Conservation (phyloP, 164 flowering plant species). For the Umbellularia californica region DNA sequence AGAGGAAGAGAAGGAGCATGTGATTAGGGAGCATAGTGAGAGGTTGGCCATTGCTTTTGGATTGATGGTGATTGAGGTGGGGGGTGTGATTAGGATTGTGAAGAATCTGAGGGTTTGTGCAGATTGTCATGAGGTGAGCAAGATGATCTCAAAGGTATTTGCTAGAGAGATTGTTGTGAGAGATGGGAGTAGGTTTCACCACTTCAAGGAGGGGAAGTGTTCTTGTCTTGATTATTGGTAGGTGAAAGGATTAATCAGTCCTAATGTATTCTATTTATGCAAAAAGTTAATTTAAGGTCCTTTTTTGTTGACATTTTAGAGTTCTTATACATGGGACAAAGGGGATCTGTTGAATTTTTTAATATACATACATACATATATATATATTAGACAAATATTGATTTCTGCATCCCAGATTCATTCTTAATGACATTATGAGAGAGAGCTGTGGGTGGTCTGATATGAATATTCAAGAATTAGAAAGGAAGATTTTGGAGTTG, state of each 20-base stretch:
- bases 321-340: no score
- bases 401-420: no score
- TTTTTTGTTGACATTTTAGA: no score
- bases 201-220: conserved; percentile 44
- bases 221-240: conserved; percentile 60
- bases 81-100: conserved; percentile 43
- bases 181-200: conserved; percentile 58
- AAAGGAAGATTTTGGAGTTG: no score
- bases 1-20: conserved; percentile 53
- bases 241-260: neutral
- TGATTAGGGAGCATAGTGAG: conserved; percentile 60
- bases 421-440: no score
- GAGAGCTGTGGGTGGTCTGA: no score
- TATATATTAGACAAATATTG: no score
- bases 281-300: no score
- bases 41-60: conserved; percentile 76
- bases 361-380: no score
- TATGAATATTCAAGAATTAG: no score
- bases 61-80: conserved; percentile 43
- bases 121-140: conserved; percentile 65
- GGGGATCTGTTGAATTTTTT: no score
- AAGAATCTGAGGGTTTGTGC: conserved; percentile 65
- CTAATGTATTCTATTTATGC: no score
- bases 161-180: conserved; percentile 54
- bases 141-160: conserved; percentile 54